Evolutionary conservation across 441 rosid genomes (phyloP).

Genomic region (Biscutella laevigata): DNA sequence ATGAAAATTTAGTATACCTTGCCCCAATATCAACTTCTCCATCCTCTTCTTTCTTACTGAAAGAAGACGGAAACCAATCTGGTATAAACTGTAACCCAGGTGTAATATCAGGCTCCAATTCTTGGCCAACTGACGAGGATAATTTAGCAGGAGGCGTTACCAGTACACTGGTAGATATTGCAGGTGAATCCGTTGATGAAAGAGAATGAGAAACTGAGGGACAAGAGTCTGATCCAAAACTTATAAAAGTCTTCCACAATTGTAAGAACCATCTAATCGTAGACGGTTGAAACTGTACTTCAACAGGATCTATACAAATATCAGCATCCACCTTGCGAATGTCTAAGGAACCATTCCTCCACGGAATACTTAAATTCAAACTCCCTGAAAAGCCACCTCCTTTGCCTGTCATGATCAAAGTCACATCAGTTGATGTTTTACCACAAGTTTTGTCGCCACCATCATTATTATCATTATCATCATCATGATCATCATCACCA

Average conservation of each 20-base stretch:
- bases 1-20: constrained; percentile 41
- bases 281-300: constrained; percentile 62
- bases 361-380: constrained; percentile 83
- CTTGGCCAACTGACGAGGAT: constrained; percentile 38
- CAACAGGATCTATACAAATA: constrained; percentile 70
- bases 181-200: constrained; percentile 29
- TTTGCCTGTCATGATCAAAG: constrained; percentile 54
- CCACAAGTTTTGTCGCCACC: constrained; percentile 20
- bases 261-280: constrained; percentile 62
- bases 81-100: constrained; percentile 60
- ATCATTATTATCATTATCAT: constrained; percentile 12
- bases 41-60: constrained; percentile 28
- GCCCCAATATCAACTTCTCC: constrained; percentile 73
- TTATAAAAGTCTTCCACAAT: constrained; percentile 47
- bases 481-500: constrained; percentile 28
- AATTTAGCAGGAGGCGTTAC: constrained; percentile 25
- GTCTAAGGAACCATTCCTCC: constrained; percentile 91
- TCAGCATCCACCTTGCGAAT: constrained; percentile 82
- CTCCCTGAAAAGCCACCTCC: constrained; percentile 83
- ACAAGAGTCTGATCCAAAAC: constrained; percentile 31
- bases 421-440: constrained; percentile 33
- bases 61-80: constrained; percentile 76
- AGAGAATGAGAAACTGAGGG: constrained; percentile 39
- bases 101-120: constrained; percentile 35
- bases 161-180: constrained; percentile 11